Evolutionary conservation across 768 basidiomycete genomes (phyloP).

Genomic region (Boletus pseudopeckii): DNA sequence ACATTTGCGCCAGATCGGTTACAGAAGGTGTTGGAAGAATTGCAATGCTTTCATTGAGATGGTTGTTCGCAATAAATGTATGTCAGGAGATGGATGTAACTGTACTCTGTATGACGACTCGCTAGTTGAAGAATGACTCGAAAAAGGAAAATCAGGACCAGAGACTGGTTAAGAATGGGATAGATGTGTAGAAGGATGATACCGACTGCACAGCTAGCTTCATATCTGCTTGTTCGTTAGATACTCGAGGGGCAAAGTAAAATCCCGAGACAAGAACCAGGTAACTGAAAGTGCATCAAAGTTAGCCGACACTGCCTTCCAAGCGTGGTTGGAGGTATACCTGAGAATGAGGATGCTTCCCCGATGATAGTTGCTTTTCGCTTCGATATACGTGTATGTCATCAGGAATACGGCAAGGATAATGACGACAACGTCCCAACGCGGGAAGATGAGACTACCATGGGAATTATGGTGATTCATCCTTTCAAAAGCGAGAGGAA

Average conservation of each 20-base stretch:
- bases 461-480: conserved; percentile 2
- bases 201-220: background rate
- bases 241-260: conserved; percentile 70
- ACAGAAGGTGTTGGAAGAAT: conserved; percentile 43
- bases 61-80: conserved; percentile 8
- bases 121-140: background rate
- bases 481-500: background rate
- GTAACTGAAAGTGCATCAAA: conserved; percentile 54
- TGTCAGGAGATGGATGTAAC: conserved; percentile 19
- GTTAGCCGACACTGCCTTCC: background rate
- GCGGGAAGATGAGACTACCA: conserved; percentile 88
- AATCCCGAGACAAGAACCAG: conserved; percentile 89
- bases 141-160: conserved; percentile 10
- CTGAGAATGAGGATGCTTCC: conserved; percentile 94
- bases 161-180: conserved; percentile 10
- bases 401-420: conserved; percentile 95
- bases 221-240: conserved; percentile 20
- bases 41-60: conserved; percentile 55
- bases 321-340: conserved; percentile 37
- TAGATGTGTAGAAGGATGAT: conserved; percentile 1
- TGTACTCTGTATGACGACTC: conserved; percentile 5
- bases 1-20: conserved; percentile 37
- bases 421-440: conserved; percentile 95
- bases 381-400: conserved; percentile 99
- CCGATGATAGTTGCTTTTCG: conserved; percentile 97